Evolutionary conservation across 371 early-diverging fungal species (phyloP).

Genomic region (Mucor indicus): DNA sequence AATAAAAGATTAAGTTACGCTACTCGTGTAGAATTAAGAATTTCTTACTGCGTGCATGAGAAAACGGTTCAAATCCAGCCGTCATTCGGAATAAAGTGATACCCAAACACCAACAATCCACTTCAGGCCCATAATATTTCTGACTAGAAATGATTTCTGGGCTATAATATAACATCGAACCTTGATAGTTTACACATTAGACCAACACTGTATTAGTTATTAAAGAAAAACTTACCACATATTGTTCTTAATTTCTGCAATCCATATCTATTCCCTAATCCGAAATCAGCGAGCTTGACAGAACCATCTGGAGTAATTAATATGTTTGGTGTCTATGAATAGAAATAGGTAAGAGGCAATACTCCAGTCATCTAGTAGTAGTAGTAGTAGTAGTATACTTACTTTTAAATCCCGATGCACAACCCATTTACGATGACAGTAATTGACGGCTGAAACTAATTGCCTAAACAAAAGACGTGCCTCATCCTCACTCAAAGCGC

Average conservation of each 20-base stretch:
- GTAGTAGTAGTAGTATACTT: constrained; percentile 4
- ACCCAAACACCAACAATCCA: constrained; percentile 82
- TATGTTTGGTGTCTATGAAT: constrained; percentile 49
- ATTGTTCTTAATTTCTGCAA: constrained; percentile 71
- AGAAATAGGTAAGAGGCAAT: not conserved
- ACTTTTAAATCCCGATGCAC: constrained; percentile 83
- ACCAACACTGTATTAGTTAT: too few relatives aligned
- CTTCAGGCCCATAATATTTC: constrained; percentile 65
- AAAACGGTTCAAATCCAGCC: constrained; percentile 89
- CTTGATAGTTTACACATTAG: too few relatives aligned
- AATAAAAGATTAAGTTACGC: too few relatives aligned
- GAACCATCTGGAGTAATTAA: constrained; percentile 33
- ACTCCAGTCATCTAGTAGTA: not conserved
- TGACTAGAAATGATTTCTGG: constrained; percentile 67
- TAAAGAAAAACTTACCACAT: too few relatives aligned
- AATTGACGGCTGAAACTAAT: constrained; percentile 63
- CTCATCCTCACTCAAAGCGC: constrained; percentile 50
- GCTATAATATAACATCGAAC: constrained; percentile 50
- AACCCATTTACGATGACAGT: constrained; percentile 71
- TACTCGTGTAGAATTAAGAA: too few relatives aligned
- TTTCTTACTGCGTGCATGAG: constrained; percentile 49
- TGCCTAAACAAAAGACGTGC: constrained; percentile 71
- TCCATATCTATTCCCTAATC: constrained; percentile 71
- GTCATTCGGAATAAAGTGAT: constrained; percentile 91
- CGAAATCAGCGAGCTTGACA: constrained; percentile 80